These are phyloP conservation scores for Talaromyces sp. DNA, from an alignment of 2,329 filamentous ascomycete species.

Conservation along the genomic window DNA sequence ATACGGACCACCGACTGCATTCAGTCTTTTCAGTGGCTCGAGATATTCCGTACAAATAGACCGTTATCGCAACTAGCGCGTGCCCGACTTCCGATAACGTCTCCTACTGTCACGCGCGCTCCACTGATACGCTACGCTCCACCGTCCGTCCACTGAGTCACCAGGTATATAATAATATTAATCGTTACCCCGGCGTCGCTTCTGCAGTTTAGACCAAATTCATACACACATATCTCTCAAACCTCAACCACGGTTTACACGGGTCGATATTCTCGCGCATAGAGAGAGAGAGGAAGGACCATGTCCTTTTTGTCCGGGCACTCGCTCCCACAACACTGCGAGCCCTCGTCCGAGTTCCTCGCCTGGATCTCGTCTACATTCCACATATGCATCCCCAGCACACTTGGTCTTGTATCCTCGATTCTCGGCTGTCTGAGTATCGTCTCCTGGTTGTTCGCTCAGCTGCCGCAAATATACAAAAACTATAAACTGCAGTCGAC, in stretches of 20 bases:
- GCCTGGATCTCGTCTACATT: slow-evolving; percentile 54
- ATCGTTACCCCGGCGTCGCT: not conserved
- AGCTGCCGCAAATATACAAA: slow-evolving; percentile 66
- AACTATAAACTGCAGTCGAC: slow-evolving; percentile 62
- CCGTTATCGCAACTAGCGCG: not conserved
- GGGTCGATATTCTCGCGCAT: not conserved
- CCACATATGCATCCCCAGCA: slow-evolving; percentile 60
- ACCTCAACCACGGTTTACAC: not conserved
- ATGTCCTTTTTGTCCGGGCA: slow-evolving; percentile 2
- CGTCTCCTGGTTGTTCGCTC: slow-evolving; percentile 64
- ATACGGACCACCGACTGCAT: not conserved
- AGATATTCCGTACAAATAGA: not conserved
- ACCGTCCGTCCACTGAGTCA: not conserved
- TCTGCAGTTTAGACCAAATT: not conserved
- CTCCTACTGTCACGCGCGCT: not conserved
- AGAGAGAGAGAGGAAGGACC: not conserved
- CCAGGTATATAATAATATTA: not conserved
- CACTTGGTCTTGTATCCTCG: slow-evolving; percentile 59
- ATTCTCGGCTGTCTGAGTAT: slow-evolving; percentile 59
- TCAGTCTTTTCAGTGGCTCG: not conserved
- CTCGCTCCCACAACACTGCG: slow-evolving; percentile 54
- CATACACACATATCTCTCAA: not conserved
- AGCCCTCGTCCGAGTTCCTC: slow-evolving; percentile 56
- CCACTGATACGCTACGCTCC: not conserved
- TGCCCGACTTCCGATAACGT: not conserved